A percentile compares a stretch with the other conserved stretches of the same genome.
These are phyloP conservation scores for Coix lacrymajobi DNA, from an alignment of 176 grass and related monocot genomes.

Conservation along the genomic window DNA sequence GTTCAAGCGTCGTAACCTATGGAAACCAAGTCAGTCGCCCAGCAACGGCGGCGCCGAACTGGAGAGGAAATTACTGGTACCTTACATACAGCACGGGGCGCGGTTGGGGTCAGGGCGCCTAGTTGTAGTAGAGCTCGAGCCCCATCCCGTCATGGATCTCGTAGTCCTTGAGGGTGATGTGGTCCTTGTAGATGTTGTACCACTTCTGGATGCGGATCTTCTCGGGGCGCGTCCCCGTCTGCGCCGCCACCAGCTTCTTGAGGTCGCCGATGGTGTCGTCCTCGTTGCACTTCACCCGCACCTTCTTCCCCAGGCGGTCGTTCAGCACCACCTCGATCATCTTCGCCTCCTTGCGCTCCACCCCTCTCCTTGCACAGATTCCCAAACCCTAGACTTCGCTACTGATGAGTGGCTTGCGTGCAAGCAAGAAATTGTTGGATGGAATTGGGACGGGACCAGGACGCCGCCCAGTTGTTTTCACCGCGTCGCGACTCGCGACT, in stretches of 20 bases:
- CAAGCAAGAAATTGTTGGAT: not conserved
- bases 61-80: not conserved
- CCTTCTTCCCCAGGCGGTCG: slow-evolving; percentile 98
- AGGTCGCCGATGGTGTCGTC: slow-evolving; percentile 99
- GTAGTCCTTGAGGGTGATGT: slow-evolving; percentile 99
- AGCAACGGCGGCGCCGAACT: not conserved
- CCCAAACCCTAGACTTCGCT: slow-evolving; percentile 25
- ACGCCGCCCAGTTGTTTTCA: not conserved
- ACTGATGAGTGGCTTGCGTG: not conserved
- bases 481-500: too few relatives aligned
- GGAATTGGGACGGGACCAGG: not conserved
- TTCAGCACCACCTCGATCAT: slow-evolving; percentile 99
- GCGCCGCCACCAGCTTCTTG: slow-evolving; percentile 99
- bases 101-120: not conserved
- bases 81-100: not conserved
- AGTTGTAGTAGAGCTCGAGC: slow-evolving; percentile 99
- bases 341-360: not conserved
- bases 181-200: slow-evolving; percentile 99
- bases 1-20: not conserved
- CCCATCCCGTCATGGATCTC: slow-evolving; percentile 99
- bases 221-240: slow-evolving; percentile 85
- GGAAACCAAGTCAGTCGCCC: not conserved
- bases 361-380: not conserved
- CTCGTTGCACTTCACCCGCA: slow-evolving; percentile 99
- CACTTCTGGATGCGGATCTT: slow-evolving; percentile 99